Evolutionary conservation across 225 moss, liverwort and hornwort genomes (phyloP), one percentile per base, ranked within the genome.

Genomic region (Climacium dendroides): DNA sequence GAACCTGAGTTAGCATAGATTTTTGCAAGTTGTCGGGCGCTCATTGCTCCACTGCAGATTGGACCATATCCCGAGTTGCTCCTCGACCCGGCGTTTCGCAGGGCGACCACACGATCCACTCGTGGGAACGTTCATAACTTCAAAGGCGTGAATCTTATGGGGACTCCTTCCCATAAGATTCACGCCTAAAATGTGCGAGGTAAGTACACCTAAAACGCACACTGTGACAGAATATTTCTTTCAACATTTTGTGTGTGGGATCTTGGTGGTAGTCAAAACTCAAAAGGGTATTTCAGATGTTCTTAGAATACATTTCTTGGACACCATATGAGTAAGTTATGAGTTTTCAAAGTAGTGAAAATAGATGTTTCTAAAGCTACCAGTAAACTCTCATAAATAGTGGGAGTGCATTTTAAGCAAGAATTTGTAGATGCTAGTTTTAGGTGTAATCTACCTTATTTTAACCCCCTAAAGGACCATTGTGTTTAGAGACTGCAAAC

Each of bases 301-400:
- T 28, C 2, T 26, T 5, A 3, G 1, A 26, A 43, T 72, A 6
- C 1, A 45, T 3, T 15, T 26, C 19, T 71, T 43, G 3, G 5
- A 73, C 6, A 47, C 6, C 0, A 43, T 28, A 28, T 30, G 30
- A 17, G 29, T 73, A 18, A 47, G 47, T 0, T 11, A 32, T 19
- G 12, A 48, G 3, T 30, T 48, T 74, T 19, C 0, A 32, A 74
- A 74, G 12, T 32, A 1, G 0, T 7, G 0, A 12, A 48, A 48
- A 30, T 30, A 30, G 7, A 1, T 47, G 4, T 11, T 30, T 47
- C 7, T 18, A 47, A 30, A 10, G 11, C 2, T 0, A 4, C 6
- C 2, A 20, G 4, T 28, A 17, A n/a, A n/a, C n/a, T n/a, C n/a
- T n/a, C n/a, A n/a, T n/a, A n/a, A n/a, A n/a, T n/a, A n/a, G n/a